Conservation (phyloP, 2,329 filamentous ascomycete species). For the Fusarium anguioides region DNA sequence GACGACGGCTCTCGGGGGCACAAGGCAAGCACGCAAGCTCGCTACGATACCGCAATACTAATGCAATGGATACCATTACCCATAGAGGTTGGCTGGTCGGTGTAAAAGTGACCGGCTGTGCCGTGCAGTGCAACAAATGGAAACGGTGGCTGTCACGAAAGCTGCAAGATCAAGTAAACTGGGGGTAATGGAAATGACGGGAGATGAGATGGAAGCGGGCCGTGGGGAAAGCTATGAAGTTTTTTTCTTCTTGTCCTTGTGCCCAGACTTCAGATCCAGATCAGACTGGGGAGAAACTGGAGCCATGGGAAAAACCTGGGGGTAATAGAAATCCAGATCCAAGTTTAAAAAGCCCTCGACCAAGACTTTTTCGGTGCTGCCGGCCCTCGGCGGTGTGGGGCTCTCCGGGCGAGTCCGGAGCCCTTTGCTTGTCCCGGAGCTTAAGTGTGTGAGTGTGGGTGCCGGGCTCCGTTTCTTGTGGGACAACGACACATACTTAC, state of each 20-base stretch:
- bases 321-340: slow-evolving; percentile 51
- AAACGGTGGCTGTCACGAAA: slow-evolving; percentile 44
- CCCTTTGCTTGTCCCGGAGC: slow-evolving; percentile 26
- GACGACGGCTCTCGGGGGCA: slow-evolving; percentile 24
- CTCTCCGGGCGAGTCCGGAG: slow-evolving; percentile 41
- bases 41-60: slow-evolving; percentile 5
- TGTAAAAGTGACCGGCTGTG: slow-evolving; percentile 23
- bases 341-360: slow-evolving; percentile 22
- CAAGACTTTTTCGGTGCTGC: slow-evolving; percentile 36
- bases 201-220: slow-evolving; percentile 25
- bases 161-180: slow-evolving; percentile 54
- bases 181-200: slow-evolving; percentile 48
- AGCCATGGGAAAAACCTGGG: slow-evolving; percentile 47
- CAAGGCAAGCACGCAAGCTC: slow-evolving; percentile 32
- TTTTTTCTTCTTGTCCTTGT: slow-evolving; percentile 27
- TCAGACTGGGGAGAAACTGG: slow-evolving; percentile 36
- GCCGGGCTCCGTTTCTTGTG: slow-evolving; percentile 36
- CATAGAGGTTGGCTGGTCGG: slow-evolving; percentile 33
- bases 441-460: slow-evolving; percentile 16
- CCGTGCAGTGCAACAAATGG: slow-evolving; percentile 33
- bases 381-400: slow-evolving; percentile 44
- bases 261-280: slow-evolving; percentile 15
- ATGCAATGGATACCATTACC: slow-evolving; percentile 34
- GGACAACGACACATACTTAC: slow-evolving; percentile 9
- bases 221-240: slow-evolving; percentile 35